A percentile compares a stretch with the other conserved stretches of the same genome.
Conservation (phyloP, 1,284 basidiomycete species). For the Apiotrichum brassicae region DNA sequence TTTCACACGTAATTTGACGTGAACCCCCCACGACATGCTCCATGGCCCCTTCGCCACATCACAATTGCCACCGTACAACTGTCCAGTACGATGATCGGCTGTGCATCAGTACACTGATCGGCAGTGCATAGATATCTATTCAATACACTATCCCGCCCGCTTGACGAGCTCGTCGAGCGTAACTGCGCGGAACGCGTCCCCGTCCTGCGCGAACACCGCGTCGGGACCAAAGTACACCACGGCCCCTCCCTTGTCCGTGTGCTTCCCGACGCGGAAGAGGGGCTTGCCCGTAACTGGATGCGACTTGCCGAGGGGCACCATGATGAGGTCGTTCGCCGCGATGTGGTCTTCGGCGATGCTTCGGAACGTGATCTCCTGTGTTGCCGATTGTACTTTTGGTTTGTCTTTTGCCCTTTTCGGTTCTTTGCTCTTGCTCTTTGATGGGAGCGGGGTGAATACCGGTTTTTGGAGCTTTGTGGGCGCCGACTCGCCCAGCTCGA, state of each 20-base stretch:
- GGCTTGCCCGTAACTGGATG: constrained; percentile 78
- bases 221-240: constrained; percentile 55
- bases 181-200: constrained; percentile 38
- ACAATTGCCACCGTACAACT: no score
- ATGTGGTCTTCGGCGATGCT: constrained; percentile 83
- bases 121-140: no score
- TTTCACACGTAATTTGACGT: no score
- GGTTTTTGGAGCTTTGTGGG: constrained; percentile 61
- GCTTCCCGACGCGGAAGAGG: constrained; percentile 70
- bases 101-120: no score
- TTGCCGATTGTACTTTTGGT: constrained; percentile 37
- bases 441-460: constrained; percentile 48
- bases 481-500: constrained; percentile 71
- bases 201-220: constrained; percentile 44
- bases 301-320: constrained; percentile 75
- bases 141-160: neutral
- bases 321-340: constrained; percentile 73
- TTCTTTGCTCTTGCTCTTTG: neutral
- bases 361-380: constrained; percentile 77
- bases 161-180: constrained; percentile 38
- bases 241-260: constrained; percentile 71
- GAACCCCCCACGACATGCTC: no score
- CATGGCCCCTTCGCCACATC: no score
- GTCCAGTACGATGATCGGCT: no score
- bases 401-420: neutral